Base-by-base conservation (phyloP, 1,284 basidiomycete species). In the Sanguinoderma infundibulare region DNA sequence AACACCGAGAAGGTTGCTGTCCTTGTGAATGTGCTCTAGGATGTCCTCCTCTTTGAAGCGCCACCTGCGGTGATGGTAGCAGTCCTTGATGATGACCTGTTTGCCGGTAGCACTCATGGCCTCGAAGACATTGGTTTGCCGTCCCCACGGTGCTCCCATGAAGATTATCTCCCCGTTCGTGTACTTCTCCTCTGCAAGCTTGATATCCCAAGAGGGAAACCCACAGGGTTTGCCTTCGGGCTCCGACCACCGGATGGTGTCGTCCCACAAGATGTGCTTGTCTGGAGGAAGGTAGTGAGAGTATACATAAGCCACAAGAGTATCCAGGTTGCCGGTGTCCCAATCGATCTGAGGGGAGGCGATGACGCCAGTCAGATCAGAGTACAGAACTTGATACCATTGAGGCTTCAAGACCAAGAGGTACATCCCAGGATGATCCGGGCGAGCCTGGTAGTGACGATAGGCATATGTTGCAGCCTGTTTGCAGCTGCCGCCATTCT, bases 301-400 rank as follows among this genome's bases (percentile, higher is more conserved):
- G n/a, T n/a, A n/a, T n/a, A n/a, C n/a, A n/a, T n/a, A n/a, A n/a
- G n/a, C n/a, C n/a, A n/a, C n/a, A n/a, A n/a, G n/a, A n/a, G n/a
- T n/a, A n/a, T n/a, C n/a, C n/a, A n/a, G n/a, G n/a, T n/a, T n/a
- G n/a, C n/a, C n/a, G n/a, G n/a, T n/a, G n/a, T n/a, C n/a, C n/a
- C n/a, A n/a, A n/a, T n/a, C n/a, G n/a, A 56, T 53, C 44, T 47
- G 22, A 26, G 30, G 20, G 3, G 57, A 59, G 14, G 57, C 57
- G 22, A 51, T 32, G 14, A 50, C 32, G 10, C 58, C 58, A 3
- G 44, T 15, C 7, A 58, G 62, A 24, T 47, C 47, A 8, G 55
- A 54, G 15, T 51, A 55, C 17, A 63, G 17, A 44, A 63, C 42
- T 35, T 63, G 62, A 39, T 60, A 63, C 35, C 44, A 38, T 12